Percentiles rank a stretch among this genome's conserved stretches.
Evolutionary conservation across 1,284 basidiomycete genomes (phyloP).

Genomic region (Tilletia caries): DNA sequence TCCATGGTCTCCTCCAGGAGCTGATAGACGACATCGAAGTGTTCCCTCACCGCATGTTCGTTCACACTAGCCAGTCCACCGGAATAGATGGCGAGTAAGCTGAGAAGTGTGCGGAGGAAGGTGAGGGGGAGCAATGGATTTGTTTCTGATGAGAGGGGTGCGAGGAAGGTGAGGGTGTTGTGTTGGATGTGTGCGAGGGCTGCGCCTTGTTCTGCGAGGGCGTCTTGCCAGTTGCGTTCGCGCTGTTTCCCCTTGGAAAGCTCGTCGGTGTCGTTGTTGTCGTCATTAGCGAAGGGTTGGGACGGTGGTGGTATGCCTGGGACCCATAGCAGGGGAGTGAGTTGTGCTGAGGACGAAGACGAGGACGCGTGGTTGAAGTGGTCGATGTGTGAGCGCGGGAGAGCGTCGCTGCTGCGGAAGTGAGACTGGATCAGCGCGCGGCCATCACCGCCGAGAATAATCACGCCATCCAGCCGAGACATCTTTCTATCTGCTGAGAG

Average conservation of each 20-base stretch:
- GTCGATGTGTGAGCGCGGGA: constrained; percentile 76
- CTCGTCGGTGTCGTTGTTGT: constrained; percentile 20
- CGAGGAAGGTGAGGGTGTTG: constrained; percentile 71
- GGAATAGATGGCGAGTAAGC: constrained; percentile 28
- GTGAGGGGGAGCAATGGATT: constrained; percentile 86
- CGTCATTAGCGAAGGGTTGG: no score
- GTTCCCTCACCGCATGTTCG: constrained; percentile 42
- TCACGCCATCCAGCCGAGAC: constrained; percentile 73
- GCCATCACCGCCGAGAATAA: constrained; percentile 78
- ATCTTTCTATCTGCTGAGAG: not conserved
- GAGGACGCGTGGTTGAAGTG: constrained; percentile 66
- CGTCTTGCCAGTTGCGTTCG: constrained; percentile 17
- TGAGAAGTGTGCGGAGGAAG: constrained; percentile 76
- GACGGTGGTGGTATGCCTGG: constrained; percentile 26
- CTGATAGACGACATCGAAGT: constrained; percentile 50
- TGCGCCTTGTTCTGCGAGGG: constrained; percentile 37
- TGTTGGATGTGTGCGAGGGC: constrained; percentile 77
- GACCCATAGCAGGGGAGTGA: constrained; percentile 37
- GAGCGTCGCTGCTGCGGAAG: constrained; percentile 66
- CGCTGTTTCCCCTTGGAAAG: constrained; percentile 21
- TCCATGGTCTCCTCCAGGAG: constrained; percentile 50
- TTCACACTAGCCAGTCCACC: constrained; percentile 32
- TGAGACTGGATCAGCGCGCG: constrained; percentile 86
- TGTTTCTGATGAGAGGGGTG: constrained; percentile 74
- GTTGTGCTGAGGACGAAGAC: not conserved